Percentiles rank a stretch among this genome's conserved stretches.
phyloP scores from a whole-genome alignment of 139 green algal genomes.

The Spirogloea muscicola region DNA sequence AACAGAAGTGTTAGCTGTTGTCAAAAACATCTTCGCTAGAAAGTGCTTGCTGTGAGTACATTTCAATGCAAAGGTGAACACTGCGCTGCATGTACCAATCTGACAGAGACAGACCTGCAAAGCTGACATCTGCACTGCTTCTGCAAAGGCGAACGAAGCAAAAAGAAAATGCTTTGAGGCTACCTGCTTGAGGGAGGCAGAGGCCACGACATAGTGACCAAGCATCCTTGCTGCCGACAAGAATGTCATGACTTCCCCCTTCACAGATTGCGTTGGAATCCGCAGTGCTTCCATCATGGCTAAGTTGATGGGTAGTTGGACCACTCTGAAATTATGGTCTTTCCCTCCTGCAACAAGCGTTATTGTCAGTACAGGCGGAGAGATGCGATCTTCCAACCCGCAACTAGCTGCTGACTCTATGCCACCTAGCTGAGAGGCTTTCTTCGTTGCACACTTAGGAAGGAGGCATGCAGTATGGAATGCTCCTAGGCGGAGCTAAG shows the following conservation, averaged over 20 bases:
- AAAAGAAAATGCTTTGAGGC: neutral
- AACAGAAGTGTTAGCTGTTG: no score
- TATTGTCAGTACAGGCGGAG: no score
- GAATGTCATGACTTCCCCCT: neutral
- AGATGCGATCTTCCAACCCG: no score
- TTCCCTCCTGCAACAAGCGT: conserved; percentile 6
- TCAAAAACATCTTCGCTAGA: no score
- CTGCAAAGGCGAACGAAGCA: neutral
- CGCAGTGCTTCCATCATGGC: neutral
- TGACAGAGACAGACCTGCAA: neutral
- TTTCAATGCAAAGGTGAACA: no score
- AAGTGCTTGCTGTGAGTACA: no score
- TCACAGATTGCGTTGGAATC: neutral
- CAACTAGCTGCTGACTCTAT: no score
- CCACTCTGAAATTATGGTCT: conserved; percentile 2
- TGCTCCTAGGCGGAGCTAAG: no score
- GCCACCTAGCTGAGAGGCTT: no score
- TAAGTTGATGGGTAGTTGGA: conserved; percentile 4
- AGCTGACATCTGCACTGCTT: neutral
- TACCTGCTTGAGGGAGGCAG: conserved; percentile 15
- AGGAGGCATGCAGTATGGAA: no score
- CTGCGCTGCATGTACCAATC: no score
- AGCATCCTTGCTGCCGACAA: neutral
- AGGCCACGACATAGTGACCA: neutral
- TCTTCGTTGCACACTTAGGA: no score